Evolutionary conservation across 2,329 filamentous ascomycete species (phyloP).

Genomic region (Diaporthe sp.): DNA sequence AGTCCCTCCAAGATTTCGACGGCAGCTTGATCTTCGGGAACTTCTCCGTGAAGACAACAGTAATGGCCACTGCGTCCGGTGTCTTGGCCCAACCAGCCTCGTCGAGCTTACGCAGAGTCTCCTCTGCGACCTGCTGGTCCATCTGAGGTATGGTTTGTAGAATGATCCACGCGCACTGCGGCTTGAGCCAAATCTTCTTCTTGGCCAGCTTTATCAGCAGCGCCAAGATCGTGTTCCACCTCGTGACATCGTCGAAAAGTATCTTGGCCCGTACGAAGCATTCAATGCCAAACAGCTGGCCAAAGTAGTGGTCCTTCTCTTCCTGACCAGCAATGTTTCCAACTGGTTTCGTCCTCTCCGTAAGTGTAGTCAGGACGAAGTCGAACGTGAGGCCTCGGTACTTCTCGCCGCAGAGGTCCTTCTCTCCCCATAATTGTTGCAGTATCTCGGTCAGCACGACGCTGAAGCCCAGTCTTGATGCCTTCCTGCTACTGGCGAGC

Average conservation of each 20-base stretch:
- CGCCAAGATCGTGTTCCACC: constrained; percentile 76
- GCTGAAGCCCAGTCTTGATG: constrained; percentile 88
- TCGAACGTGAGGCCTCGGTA: constrained; percentile 68
- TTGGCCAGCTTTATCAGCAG: constrained; percentile 78
- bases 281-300: constrained; percentile 87
- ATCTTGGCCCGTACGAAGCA: constrained; percentile 84
- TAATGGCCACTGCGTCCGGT: constrained; percentile 89
- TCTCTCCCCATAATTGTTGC: constrained; percentile 72
- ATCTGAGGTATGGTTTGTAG: constrained; percentile 77
- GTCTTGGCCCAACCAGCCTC: constrained; percentile 78
- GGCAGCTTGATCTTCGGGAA: constrained; percentile 75
- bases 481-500: constrained; percentile 89
- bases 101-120: constrained; percentile 70
- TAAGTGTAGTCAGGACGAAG: constrained; percentile 61
- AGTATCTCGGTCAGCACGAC: constrained; percentile 87
- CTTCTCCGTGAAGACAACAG: constrained; percentile 75
- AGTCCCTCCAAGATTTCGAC: constrained; percentile 81
- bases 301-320: constrained; percentile 85
- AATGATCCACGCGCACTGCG: constrained; percentile 87
- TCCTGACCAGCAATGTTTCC: constrained; percentile 75
- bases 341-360: constrained; percentile 65
- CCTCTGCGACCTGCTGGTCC: constrained; percentile 66
- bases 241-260: constrained; percentile 69
- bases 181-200: constrained; percentile 88
- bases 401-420: constrained; percentile 54